Evolutionary conservation across 768 basidiomycete genomes (phyloP).

Genomic region (Auricularia sp.): DNA sequence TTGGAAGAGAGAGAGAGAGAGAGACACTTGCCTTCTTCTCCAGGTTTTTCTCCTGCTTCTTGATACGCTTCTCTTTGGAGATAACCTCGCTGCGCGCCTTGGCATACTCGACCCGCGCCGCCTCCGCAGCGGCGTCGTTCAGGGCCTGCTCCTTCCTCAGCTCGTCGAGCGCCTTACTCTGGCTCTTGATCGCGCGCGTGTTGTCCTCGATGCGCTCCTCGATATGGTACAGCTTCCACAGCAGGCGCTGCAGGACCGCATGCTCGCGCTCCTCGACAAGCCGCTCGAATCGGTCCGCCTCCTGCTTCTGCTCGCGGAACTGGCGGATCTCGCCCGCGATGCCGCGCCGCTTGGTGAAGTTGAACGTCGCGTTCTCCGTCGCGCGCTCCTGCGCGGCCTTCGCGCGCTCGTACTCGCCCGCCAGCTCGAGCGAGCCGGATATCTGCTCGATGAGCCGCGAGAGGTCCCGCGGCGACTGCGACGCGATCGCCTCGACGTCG

Average conservation of each 20-base stretch:
- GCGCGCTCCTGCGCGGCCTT: constrained; percentile 82
- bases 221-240: constrained; percentile 87
- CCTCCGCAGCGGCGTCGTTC: constrained; percentile 63
- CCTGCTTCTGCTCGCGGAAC: constrained; percentile 93
- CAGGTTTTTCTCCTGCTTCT: constrained; percentile 81
- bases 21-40: constrained; percentile 59
- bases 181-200: constrained; percentile 55
- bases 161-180: constrained; percentile 61
- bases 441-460: constrained; percentile 91
- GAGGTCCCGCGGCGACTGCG: constrained; percentile 85
- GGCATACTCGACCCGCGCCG: constrained; percentile 71
- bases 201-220: constrained; percentile 72
- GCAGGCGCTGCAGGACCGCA: constrained; percentile 66
- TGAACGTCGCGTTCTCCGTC: constrained; percentile 89
- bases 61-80: constrained; percentile 80
- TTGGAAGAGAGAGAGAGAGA: background rate
- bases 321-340: constrained; percentile 94
- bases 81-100: constrained; percentile 62
- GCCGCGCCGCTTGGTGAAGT: constrained; percentile 87
- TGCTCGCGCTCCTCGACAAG: constrained; percentile 70
- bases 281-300: constrained; percentile 79
- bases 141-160: constrained; percentile 59
- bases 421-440: constrained; percentile 84
- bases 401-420: constrained; percentile 79
- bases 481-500: constrained; percentile 95